Percentiles rank a stretch among this genome's conserved stretches.
Conservation (phyloP, 1,139 yeast genomes). For the Pichiaceae sp. region DNA sequence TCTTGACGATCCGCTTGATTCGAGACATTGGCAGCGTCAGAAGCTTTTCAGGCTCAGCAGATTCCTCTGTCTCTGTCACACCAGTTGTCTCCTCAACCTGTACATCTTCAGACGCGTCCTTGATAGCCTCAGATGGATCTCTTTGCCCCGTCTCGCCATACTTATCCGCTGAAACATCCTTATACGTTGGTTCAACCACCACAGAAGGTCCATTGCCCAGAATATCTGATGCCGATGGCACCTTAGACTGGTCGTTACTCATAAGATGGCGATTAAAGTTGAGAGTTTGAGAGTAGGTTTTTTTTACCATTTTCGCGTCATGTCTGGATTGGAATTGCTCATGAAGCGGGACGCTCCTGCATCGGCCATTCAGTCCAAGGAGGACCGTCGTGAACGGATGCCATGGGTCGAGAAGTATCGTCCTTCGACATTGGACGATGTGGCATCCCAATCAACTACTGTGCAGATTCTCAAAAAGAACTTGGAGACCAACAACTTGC, state of each 20-base stretch:
- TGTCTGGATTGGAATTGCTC: constrained; percentile 11
- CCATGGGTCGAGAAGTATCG: constrained; percentile 83
- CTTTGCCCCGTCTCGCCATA: no score
- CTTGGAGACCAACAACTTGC: constrained; percentile 70
- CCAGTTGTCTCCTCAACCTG: neutral
- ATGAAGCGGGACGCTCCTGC: constrained; percentile 8
- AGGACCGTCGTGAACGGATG: constrained; percentile 38
- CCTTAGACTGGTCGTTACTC: neutral
- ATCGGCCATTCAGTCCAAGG: constrained; percentile 8
- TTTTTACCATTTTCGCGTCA: neutral
- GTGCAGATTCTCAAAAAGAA: constrained; percentile 78
- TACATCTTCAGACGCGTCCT: no score
- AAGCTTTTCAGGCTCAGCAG: constrained; percentile 1
- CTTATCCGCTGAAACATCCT: no score
- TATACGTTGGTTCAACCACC: no score
- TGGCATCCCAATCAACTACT: constrained; percentile 88
- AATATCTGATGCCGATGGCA: neutral
- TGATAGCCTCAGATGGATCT: no score
- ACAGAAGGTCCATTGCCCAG: neutral
- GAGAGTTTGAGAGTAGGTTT: neutral
- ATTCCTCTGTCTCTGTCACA: constrained; percentile 3
- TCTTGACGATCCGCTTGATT: constrained; percentile 73
- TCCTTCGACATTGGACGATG: constrained; percentile 77
- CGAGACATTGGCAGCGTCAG: constrained; percentile 64
- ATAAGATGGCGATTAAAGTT: neutral